phyloP scores from a whole-genome alignment of 2,329 filamentous ascomycete genomes.

The Scleromitrula shiraiana region DNA sequence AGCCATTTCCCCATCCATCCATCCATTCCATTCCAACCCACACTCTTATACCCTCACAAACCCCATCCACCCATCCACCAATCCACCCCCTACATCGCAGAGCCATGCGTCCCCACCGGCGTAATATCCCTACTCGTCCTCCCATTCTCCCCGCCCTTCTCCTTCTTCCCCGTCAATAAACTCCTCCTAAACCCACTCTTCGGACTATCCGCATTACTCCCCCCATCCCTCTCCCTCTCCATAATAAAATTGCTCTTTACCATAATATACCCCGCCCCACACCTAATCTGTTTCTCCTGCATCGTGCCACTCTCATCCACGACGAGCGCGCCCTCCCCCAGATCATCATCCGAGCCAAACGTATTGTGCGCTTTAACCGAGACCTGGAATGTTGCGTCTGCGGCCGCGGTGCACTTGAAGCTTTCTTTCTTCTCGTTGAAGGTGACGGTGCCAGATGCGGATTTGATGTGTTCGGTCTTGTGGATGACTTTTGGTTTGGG shows the following conservation, averaged over 20 bases:
- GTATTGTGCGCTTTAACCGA: constrained; percentile 78
- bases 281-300: constrained; percentile 63
- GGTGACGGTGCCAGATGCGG: constrained; percentile 52
- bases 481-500: constrained; percentile 71
- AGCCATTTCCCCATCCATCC: too few species aligned
- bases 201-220: constrained; percentile 33
- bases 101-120: constrained; percentile 17
- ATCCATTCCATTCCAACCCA: too few species aligned
- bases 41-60: too few species aligned
- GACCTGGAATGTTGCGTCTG: constrained; percentile 80
- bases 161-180: constrained; percentile 47
- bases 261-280: constrained; percentile 64
- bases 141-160: constrained; percentile 18
- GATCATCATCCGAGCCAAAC: constrained; percentile 72
- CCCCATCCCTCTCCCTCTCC: constrained; percentile 25
- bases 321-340: constrained; percentile 84
- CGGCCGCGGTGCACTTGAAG: constrained; percentile 68
- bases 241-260: constrained; percentile 65
- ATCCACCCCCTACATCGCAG: too few species aligned
- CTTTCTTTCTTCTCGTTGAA: constrained; percentile 61
- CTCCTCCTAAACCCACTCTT: constrained; percentile 40
- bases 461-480: constrained; percentile 89
- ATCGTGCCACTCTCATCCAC: constrained; percentile 70
- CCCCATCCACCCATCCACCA: too few species aligned
- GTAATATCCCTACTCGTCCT: constrained; percentile 37